Evolutionary conservation across 129 eudicot genomes (phyloP).

Genomic region (Pseudognaphalium luteoalbum): DNA sequence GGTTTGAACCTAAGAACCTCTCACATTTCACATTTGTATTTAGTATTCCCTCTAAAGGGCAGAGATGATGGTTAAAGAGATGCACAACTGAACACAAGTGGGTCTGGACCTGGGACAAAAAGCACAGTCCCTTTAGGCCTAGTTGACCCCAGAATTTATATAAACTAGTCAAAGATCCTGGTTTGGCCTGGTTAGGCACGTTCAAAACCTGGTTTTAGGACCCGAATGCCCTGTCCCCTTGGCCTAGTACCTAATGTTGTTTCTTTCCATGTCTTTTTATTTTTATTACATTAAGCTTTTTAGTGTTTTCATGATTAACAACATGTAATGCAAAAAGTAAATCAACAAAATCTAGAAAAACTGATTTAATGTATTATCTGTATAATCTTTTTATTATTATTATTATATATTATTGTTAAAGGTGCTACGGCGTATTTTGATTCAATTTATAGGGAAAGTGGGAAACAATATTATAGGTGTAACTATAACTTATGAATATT

Average conservation of each 20-base stretch:
- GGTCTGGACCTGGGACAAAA: neutral
- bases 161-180: neutral
- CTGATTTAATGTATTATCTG: neutral
- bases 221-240: neutral
- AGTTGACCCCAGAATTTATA: neutral
- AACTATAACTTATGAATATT: too few species aligned
- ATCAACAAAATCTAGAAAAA: neutral
- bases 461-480: too few species aligned
- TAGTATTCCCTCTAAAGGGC: neutral
- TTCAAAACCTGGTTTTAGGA: neutral
- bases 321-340: neutral
- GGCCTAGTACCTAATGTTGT: neutral
- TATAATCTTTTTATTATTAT: too few species aligned
- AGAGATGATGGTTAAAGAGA: neutral
- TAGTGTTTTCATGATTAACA: neutral
- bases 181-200: neutral
- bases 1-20: slow-evolving; percentile 14
- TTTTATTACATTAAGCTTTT: neutral
- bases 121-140: neutral
- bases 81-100: neutral
- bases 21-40: neutral
- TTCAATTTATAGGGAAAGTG: too few species aligned
- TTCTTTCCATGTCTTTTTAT: neutral
- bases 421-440: neutral
- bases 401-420: too few species aligned